Base-by-base conservation (phyloP, 108 stramenopile genomes). In the Cyclotella kingstonii region DNA sequence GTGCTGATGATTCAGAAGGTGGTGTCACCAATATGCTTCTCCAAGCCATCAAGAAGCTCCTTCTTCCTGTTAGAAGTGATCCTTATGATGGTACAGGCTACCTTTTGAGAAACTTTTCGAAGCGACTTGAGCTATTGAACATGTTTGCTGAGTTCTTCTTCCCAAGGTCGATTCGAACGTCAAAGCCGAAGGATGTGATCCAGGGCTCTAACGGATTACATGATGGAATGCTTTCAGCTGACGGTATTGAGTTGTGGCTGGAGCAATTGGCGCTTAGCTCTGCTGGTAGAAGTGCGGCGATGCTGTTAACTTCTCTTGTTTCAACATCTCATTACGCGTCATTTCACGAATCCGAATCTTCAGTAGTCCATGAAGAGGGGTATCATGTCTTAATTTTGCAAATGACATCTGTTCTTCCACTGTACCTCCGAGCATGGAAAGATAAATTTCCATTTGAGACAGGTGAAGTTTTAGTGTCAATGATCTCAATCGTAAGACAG, bases 351-450 rank as follows among this genome's bases (percentile, higher is more conserved):
- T 59, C 40, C 30, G 33, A 54, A 10, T 5, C 31, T 18, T 18
- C 23, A 25, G 11, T 18, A 30, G 23, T 29, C 17, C 34, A 36
- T 33, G 22, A 61, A 10, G 47, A 61, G 34, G 38, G 57, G 47
- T 29, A 33, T 33, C n/a, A 31, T 42, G 14, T 68, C 27, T 64
- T 70, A 23, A 30, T 75, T 28, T 19, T 69, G 11, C 62, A 63
- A 35, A 63, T 75, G 73, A 11, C 68, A 46, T 64, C 60, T 1
- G 61, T 70, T 61, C 64, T 78, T 34, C 77, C 77, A 2, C 18
- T 48, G 7, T 78, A 78, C 38, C 25, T 78, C 15, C 26, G 39
- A 19, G 42, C 66, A 18, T 78, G 77, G 77, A 43, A 59, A 56
- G 65, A 49, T 12, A 29, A 54, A 12, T 68, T 39, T 55, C 70